Evolutionary conservation across 2,329 filamentous ascomycete species (phyloP), one percentile per base, ranked within the genome.

Genomic region (Stagonosporopsis cucurbitacearum): DNA sequence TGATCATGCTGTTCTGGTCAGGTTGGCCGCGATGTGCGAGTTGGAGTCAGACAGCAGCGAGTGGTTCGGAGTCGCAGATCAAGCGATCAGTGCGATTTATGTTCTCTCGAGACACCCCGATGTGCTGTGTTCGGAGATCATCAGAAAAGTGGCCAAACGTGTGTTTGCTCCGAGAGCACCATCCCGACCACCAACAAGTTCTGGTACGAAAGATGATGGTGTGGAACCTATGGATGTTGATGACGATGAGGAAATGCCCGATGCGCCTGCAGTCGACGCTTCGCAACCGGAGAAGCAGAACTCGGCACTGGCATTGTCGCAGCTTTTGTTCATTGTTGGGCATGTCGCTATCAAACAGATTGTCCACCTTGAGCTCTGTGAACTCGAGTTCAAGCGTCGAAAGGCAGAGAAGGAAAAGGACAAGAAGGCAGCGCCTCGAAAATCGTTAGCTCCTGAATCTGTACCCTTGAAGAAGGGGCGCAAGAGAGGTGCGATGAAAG

Each of bases 341-440:
- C 95, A 99, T 70, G 90, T 98, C 43, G 95, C 95, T 13, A 95
- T 99, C 72, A 99, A 99, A 79, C 96, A 99, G 73, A 99, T 99
- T 66, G 96, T 99, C 0, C 95, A 99, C 73, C 85, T 99, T 11
- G 95, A 99, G 69, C 83, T 98, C n/a, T 96, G 93, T 73, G 95
- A 99, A 72, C 86, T 95, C 45, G 95, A 99, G 75, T 99, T 99
- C 77, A 99, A 99, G 81, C 90, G 94, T 50, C 86, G 94, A 63
- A 99, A 99, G 81, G 89, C 91, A 36, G 91, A 95, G 57, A 91
- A 92, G 66, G 91, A 95, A 57, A 91, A 92, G 68, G 91, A 95
- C 57, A 91, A 92, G 68, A 82, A 79, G 55, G 78, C 77, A 48
- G 62, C 73, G n/a, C 64, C 70, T 3, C 63, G 71, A 56, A 67